Base-by-base conservation (phyloP, 352 stramenopile genomes). In the Blastocystis sp. region DNA sequence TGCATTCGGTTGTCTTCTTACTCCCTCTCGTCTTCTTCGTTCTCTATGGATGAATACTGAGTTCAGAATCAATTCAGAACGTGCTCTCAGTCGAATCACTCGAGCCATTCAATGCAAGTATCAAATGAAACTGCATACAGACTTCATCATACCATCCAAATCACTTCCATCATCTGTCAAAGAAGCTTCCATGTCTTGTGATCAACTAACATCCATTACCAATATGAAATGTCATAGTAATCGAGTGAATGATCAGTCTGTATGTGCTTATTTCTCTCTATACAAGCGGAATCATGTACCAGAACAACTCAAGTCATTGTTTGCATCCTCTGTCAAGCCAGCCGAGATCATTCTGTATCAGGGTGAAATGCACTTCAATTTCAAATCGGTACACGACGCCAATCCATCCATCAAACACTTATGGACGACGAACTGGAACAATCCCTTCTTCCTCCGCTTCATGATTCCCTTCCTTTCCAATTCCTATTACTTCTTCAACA, bases 391-490 rank as follows among this genome's bases (percentile, higher is more conserved):
- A 9, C 44, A 44, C 32, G 3, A 64, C 11, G 29, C 14, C 0
- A 63, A 44, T 11, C 69, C 69, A 8, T 0, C 27, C 14, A 61
- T 65, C 18, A 34, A 29, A 29, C 69, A 81, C 40, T 42, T 81
- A 11, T 81, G 69, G 69, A 8, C 69, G 9, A 44, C 27, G 4
- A 81, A 81, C 16, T 81, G 69, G 69, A 81, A 65, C 40, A 63
- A 40, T 0, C 69, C 69, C 11, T 81, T 81, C 29, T 81, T 81
- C 48, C 38, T 81, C 34, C 69, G 69, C 24, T 44, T 63, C 16
- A 24, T 81, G 29, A 40, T 81, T 46, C 69, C 69, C 21, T 29
- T 81, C 6, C 42, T 81, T 14, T 81, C 63, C 18, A 40, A 21
- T 44, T 51, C 69, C 1, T 38, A 32, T 16, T 81, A 81, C 40